Conservation (phyloP, 352 stramenopile genomes). For the Phytophthora lateralis region DNA sequence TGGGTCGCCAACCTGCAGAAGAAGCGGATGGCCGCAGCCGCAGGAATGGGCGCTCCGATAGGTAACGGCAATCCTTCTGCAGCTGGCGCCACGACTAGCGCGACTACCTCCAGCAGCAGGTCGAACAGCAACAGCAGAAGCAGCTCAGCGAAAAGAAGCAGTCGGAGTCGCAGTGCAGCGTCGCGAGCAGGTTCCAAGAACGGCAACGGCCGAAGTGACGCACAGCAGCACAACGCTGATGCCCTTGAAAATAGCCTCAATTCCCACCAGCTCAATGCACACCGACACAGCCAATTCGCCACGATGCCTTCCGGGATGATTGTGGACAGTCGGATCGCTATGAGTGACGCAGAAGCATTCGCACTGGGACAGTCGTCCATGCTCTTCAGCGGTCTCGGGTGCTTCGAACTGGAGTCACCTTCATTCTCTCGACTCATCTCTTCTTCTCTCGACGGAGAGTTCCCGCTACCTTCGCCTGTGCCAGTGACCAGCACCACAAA, state of each 20-base stretch:
- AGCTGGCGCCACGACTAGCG: not conserved
- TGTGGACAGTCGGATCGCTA: constrained; percentile 38
- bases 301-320: constrained; percentile 34
- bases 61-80: constrained; percentile 33
- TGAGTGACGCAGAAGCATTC: constrained; percentile 29
- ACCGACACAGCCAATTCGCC: constrained; percentile 39
- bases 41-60: constrained; percentile 26
- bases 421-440: constrained; percentile 60
- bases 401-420: constrained; percentile 76
- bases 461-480: constrained; percentile 20
- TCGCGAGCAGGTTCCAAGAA: constrained; percentile 19
- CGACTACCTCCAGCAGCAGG: constrained; percentile 7
- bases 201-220: constrained; percentile 11
- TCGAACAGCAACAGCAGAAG: constrained; percentile 28
- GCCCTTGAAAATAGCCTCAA: constrained; percentile 45
- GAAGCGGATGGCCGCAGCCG: constrained; percentile 53
- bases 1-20: constrained; percentile 89
- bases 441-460: constrained; percentile 31
- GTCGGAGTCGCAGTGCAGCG: constrained; percentile 31
- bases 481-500: constrained; percentile 21
- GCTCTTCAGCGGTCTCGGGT: constrained; percentile 64
- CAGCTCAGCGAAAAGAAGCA: constrained; percentile 27
- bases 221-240: constrained; percentile 22
- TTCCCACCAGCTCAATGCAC: constrained; percentile 33
- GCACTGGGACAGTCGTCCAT: constrained; percentile 41